A percentile compares a stretch with the other conserved stretches of the same genome.
Conservation (phyloP, 2,329 filamentous ascomycete genomes). For the Fusarium euwallaceae region DNA sequence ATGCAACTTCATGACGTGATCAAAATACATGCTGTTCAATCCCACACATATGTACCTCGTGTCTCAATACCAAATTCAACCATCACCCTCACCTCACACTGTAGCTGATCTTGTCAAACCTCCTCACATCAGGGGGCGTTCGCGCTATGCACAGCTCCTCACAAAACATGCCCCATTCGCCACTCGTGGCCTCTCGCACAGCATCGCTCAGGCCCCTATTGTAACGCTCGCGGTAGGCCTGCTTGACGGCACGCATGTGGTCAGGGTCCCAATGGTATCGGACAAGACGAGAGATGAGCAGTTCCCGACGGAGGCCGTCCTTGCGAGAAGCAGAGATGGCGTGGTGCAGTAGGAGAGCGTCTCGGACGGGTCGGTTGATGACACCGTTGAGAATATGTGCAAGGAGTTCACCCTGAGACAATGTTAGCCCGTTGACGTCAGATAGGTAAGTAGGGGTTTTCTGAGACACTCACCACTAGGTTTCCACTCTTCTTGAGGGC, state of each 20-base stretch:
- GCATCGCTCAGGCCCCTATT: slow-evolving; percentile 80
- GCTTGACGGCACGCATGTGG: slow-evolving; percentile 85
- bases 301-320: slow-evolving; percentile 81
- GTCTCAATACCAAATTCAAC: slow-evolving; percentile 17
- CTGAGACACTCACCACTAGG: slow-evolving; percentile 80
- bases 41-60: slow-evolving; percentile 3
- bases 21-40: slow-evolving; percentile 8
- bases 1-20: slow-evolving; percentile 12
- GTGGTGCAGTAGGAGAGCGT: slow-evolving; percentile 91
- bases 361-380: slow-evolving; percentile 94
- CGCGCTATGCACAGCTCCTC: slow-evolving; percentile 75
- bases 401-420: slow-evolving; percentile 84
- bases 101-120: slow-evolving; percentile 58
- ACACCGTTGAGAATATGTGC: slow-evolving; percentile 96
- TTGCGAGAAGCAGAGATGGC: slow-evolving; percentile 81
- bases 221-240: slow-evolving; percentile 84
- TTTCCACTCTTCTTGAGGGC: slow-evolving; percentile 92
- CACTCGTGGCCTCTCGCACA: slow-evolving; percentile 80
- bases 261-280: slow-evolving; percentile 91
- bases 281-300: slow-evolving; percentile 89
- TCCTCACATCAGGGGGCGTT: slow-evolving; percentile 70
- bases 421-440: slow-evolving; percentile 12
- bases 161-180: slow-evolving; percentile 84
- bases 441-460: neutral
- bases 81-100: slow-evolving; percentile 22